phyloP scores from a whole-genome alignment of 2,329 filamentous ascomycete species.

The Pyricularia pennisetigena region DNA sequence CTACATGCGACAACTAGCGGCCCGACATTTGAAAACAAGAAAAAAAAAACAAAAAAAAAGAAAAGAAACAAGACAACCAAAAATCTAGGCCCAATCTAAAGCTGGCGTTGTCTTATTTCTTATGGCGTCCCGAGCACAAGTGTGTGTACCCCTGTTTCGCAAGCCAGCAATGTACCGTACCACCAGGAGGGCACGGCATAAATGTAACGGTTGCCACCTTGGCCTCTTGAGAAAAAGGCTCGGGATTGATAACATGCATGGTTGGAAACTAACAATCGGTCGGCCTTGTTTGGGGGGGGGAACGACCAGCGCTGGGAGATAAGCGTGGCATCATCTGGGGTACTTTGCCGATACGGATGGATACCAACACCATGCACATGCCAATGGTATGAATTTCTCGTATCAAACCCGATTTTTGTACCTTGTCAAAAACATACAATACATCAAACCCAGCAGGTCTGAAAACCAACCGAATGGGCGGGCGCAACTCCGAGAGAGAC shows the following conservation, averaged over 20 bases:
- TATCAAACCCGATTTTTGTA: too few species aligned
- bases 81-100: background rate
- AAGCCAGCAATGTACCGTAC: background rate
- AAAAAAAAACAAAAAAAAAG: background rate
- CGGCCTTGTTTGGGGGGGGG: background rate
- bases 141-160: background rate
- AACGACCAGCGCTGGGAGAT: background rate
- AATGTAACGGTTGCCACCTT: background rate
- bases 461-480: background rate
- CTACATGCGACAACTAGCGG: background rate
- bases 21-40: background rate
- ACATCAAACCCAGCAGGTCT: background rate
- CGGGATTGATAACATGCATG: background rate
- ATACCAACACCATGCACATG: background rate
- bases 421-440: too few species aligned
- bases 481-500: background rate
- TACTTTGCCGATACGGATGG: background rate
- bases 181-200: background rate
- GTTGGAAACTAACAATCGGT: background rate
- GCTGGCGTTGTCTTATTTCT: background rate
- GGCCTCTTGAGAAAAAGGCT: background rate
- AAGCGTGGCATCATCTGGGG: background rate
- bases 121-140: background rate
- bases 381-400: too few species aligned
- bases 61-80: background rate